Base-by-base conservation (phyloP, 1,139 yeast genomes). In the Nakaseomyces uthaithaninus region DNA sequence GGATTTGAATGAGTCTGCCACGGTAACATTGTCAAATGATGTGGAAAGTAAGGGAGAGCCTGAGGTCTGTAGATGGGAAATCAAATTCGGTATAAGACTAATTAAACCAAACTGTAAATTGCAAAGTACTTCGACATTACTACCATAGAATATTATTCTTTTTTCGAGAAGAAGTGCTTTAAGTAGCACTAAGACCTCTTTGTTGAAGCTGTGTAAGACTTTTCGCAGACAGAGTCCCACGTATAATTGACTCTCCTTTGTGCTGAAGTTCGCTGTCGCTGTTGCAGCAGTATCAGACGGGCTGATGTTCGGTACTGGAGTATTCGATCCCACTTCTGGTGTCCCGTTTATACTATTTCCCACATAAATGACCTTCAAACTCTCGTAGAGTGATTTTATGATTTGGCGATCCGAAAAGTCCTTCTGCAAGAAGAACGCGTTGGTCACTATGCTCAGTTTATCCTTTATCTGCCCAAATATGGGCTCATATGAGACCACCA, bases 401-500 rank as follows among this genome's bases (percentile, higher is more conserved):
- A 91, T 70, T 3, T 72, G 69, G 42, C 73, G 71, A 59, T 91
- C 93, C 25, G 71, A 68, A 51, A 91, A 84, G 55, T 83, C 78
- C 37, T 74, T 77, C 57, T 91, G 98, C 41, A 76, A 69, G 54
- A 91, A 91, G 60, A 79, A 89, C 2, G 91, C 84, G 45, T 81
- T 76, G 1, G 98, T 89, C 26, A 89, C 86, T 27, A 91, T 87
- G 25, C 94, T 82, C 45, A 91, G 65, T 59, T 91, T 89, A 50
- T 91, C 97, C 54, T 82, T 83, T 46, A 91, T 77, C 45, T 89
- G 94, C 16, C 84, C 79, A 55, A 85, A 86, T 2, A 89, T 77
- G 1, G 98, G 98, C 57, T 83, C 83, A 44, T 86, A 71, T 2
- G 89, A 77, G 22, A 86, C 74, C n/a, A 91, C 85, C 10, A 91